These are phyloP conservation scores for Taxawa tesnikishii DNA, from an alignment of 2,329 filamentous ascomycete species.

Conservation along the genomic window DNA sequence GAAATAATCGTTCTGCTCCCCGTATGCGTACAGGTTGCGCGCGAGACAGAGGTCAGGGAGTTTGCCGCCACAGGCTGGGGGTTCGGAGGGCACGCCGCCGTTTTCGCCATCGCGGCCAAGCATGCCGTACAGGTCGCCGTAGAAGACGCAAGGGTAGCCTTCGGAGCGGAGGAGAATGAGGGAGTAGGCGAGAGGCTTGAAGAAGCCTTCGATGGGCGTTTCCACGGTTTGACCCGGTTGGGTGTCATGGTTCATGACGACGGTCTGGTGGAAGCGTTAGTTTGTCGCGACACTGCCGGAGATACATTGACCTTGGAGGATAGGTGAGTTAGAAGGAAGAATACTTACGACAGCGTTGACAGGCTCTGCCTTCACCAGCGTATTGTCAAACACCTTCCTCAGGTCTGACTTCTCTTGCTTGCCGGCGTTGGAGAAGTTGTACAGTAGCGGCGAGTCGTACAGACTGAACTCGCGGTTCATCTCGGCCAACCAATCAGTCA, in stretches of 20 bases:
- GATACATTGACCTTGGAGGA: background rate
- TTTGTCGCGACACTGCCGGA: conserved; percentile 2
- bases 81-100: conserved; percentile 35
- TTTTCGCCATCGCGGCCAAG: too few relatives aligned
- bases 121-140: conserved; percentile 58
- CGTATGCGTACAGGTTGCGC: conserved; percentile 53
- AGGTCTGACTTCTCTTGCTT: conserved; percentile 32
- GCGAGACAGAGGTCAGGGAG: conserved; percentile 48
- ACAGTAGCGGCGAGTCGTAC: conserved; percentile 59
- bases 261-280: conserved; percentile 30
- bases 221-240: conserved; percentile 50
- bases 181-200: conserved; percentile 61
- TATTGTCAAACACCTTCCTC: conserved; percentile 47
- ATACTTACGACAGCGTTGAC: conserved; percentile 37
- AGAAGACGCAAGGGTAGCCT: conserved; percentile 58
- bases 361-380: conserved; percentile 43
- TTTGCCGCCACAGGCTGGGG: conserved; percentile 28
- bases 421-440: conserved; percentile 48
- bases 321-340: background rate
- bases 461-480: conserved; percentile 26
- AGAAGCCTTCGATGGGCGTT: conserved; percentile 50
- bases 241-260: conserved; percentile 64
- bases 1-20: conserved; percentile 51
- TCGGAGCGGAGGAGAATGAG: conserved; percentile 54
- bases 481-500: conserved; percentile 40